phyloP scores from a whole-genome alignment of 331 rosid species.

The Cydonia oblonga region DNA sequence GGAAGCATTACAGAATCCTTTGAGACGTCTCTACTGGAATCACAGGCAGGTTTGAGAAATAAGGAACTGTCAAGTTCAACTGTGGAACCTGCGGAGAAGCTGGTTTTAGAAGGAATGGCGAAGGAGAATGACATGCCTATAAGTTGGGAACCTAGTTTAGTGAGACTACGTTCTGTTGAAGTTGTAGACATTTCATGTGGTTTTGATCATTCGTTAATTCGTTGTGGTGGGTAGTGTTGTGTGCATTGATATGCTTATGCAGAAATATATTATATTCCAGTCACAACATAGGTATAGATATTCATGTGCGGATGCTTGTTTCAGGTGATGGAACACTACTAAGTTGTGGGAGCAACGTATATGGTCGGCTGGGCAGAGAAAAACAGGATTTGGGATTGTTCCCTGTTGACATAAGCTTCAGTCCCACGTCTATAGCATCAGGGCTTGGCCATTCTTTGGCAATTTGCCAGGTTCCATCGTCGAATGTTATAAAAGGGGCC shows the following conservation, averaged over 20 bases:
- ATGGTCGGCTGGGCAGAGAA: conserved; percentile 71
- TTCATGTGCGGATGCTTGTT: conserved; percentile 1
- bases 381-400: conserved; percentile 51
- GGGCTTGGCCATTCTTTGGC: conserved; percentile 96
- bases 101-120: conserved; percentile 58
- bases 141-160: conserved; percentile 67
- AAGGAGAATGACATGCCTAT: conserved; percentile 74
- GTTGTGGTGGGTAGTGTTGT: conserved; percentile 46
- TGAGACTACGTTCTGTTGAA: conserved; percentile 35
- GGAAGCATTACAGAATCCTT: conserved; percentile 48
- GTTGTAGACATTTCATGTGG: conserved; percentile 80
- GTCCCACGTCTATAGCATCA: conserved; percentile 53
- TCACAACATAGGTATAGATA: background rate
- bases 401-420: conserved; percentile 47
- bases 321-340: conserved; percentile 63
- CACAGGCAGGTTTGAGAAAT: background rate
- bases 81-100: conserved; percentile 53
- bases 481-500: conserved; percentile 21
- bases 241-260: background rate
- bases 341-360: conserved; percentile 73
- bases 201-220: conserved; percentile 79
- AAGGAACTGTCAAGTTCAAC: conserved; percentile 24
- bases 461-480: conserved; percentile 39
- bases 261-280: background rate
- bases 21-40: conserved; percentile 45